Base-by-base conservation (phyloP, 371 early-diverging fungal species). In the Mortierella sp. region DNA sequence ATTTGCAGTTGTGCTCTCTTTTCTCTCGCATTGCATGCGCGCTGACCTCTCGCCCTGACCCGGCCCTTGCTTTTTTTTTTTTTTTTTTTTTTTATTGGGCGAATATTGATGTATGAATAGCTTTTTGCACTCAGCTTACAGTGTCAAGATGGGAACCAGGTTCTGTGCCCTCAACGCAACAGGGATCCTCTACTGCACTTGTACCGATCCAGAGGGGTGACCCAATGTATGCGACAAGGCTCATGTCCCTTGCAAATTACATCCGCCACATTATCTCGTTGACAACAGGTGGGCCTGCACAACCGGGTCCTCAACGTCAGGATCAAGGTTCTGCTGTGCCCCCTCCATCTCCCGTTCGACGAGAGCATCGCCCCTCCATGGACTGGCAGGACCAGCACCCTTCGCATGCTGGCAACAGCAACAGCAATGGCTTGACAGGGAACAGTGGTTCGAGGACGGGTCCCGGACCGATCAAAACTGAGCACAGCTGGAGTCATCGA, bases 181-280 rank as follows among this genome's bases (percentile, higher is more conserved):
- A 37, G 37, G 37, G 37, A 9, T 37, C 37, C 37, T 37, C 37
- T 9, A 37, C 37, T 37, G 37, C 37, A 3, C 9, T 37, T 3
- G 37, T 9, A 37, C 37, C 37, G 37, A 37, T 37, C 37, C 37
- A 37, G 37, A 37, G 37, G 37, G 9, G 37, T 23, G 53, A 53
- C 23, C 53, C 53, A 7, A 26, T 53, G 23, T 53, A 53, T 53
- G 53, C 53, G 26, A 26, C 53, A 2, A 64, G 69, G 16, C 53
- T 77, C 44, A 47, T 68, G 60, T 69, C 72, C 16, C 62, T 77
- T 28, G 79, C 79, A 26, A 77, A 77, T 43, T 77, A 77, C 48
- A 66, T 77, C 56, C 72, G 79, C 21, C 79, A 77, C 48, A 62
- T 77, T 53, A 48, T 77, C 0, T 72, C 72, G 5, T 63, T 77